Conservation (phyloP, 306 rosid species). For the Glycine tomentella region DNA sequence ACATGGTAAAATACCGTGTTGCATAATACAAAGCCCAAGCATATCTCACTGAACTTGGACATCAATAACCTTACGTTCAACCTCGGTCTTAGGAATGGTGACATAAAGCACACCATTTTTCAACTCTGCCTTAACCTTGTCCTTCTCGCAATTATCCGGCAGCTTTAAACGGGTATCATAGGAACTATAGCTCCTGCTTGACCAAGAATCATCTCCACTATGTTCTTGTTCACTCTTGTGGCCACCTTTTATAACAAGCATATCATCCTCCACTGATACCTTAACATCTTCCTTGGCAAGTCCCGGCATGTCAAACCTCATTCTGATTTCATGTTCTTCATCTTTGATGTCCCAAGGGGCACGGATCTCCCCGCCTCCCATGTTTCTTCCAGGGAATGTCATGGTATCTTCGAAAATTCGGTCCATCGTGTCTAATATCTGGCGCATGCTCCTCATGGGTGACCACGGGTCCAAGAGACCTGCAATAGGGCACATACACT, state of each 20-base stretch:
- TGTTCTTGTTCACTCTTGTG: slow-evolving; percentile 56
- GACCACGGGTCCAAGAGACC: slow-evolving; percentile 79
- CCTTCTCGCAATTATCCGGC: slow-evolving; percentile 71
- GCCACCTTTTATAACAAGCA: slow-evolving; percentile 67
- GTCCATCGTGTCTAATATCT: slow-evolving; percentile 81
- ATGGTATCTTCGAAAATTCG: slow-evolving; percentile 62
- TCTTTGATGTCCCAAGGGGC: slow-evolving; percentile 82
- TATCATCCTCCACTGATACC: slow-evolving; percentile 68
- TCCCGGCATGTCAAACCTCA: slow-evolving; percentile 94
- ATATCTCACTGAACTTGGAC: slow-evolving; percentile 65
- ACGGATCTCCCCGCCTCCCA: slow-evolving; percentile 57
- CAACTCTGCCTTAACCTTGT: slow-evolving; percentile 76
- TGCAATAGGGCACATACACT: slow-evolving; percentile 33
- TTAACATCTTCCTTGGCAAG: slow-evolving; percentile 78
- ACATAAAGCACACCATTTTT: slow-evolving; percentile 89
- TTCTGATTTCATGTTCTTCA: slow-evolving; percentile 66
- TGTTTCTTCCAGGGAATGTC: slow-evolving; percentile 55
- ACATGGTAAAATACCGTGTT: not conserved
- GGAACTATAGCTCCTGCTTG: slow-evolving; percentile 56
- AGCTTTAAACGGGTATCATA: slow-evolving; percentile 68
- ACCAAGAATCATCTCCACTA: slow-evolving; percentile 57
- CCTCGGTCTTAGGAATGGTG: slow-evolving; percentile 67
- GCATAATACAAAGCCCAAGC: not conserved
- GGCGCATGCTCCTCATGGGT: slow-evolving; percentile 83
- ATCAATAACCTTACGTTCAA: slow-evolving; percentile 76